These are phyloP conservation scores for Oryza meridionalis DNA, from an alignment of 176 grass and related monocot genomes.

Conservation along the genomic window DNA sequence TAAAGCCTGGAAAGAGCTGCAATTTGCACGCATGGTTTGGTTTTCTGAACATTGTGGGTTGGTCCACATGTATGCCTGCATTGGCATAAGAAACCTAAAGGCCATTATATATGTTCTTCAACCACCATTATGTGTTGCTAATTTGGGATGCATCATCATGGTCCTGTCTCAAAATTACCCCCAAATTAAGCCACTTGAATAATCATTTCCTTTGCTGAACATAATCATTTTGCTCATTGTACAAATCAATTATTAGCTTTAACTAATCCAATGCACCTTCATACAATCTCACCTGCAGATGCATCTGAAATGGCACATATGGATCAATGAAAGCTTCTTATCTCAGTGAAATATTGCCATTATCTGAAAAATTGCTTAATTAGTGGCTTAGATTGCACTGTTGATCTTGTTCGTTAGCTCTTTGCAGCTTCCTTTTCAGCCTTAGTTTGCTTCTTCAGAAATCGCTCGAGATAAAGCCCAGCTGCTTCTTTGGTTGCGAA, in stretches of 20 bases:
- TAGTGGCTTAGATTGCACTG: conserved; percentile 38
- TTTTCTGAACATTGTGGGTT: conserved; percentile 38
- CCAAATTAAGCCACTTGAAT: conserved; percentile 19
- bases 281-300: conserved; percentile 24
- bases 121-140: conserved; percentile 43
- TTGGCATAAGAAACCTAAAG: conserved; percentile 41
- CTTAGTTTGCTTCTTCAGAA: conserved; percentile 24
- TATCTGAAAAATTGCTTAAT: background rate
- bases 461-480: conserved; percentile 35
- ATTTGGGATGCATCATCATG: conserved; percentile 52
- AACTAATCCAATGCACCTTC: background rate
- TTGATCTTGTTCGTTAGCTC: background rate
- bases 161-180: conserved; percentile 33
- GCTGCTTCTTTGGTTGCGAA: conserved; percentile 34
- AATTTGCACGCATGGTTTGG: conserved; percentile 40
- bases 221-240: background rate
- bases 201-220: conserved; percentile 9
- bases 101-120: conserved; percentile 41
- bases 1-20: conserved; percentile 62
- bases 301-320: background rate
- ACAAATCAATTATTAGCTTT: background rate
- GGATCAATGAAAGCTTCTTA: background rate
- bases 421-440: conserved; percentile 28
- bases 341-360: background rate
- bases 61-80: conserved; percentile 40